Evolutionary conservation across 2,329 filamentous ascomycete species (phyloP), one percentile per base, ranked within the genome.

Genomic region (Paracamarosporium sp.): DNA sequence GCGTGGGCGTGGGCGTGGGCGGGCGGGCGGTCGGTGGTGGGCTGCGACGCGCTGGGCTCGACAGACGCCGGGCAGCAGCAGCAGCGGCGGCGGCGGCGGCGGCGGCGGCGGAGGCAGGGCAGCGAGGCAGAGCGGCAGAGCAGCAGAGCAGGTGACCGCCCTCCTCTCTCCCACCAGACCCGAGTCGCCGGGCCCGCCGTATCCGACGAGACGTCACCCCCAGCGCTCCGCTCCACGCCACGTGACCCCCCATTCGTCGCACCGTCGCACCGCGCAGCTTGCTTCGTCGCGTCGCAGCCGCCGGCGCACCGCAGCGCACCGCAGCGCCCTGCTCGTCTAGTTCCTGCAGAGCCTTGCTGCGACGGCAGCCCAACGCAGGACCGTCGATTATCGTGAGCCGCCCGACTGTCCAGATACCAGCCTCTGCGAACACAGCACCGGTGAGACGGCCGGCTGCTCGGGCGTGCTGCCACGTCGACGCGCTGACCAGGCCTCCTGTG

Each of bases 271-370:
- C n/a, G 22, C n/a, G 17, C 11, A 47, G 24, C 17, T 30, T 47
- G 44, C n/a, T 35, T n/a, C 44, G 12, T 13, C 44, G 28, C 43
- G 25, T 15, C 5, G 43, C 25, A 12, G 30, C 45, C 11, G n/a
- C 33, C 22, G 25, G 48, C 8, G 27, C 25, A n/a, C 20, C n/a
- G 8, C 1, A 22, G 27, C n/a, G 35, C 48, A 51, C 35, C 24
- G 36, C 36, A 51, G 48, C 36, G 31, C 11, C n/a, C 13, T 30
- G 24, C 47, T 28, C 47, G n/a, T 31, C 47, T 24, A 50, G 47
- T 50, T 50, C 47, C 47, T 64, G 61, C 60, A 57, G 63, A 54
- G 61, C 65, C 59, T 56, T 62, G 63, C 64, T 60, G 57, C 55
- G 45, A 53, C 61, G 41, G 53, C 57, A 54, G 54, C 60, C 60